These are phyloP conservation scores for Acanthamoeba polyphaga DNA, from an alignment of 208 protist genomes.

Conservation along the genomic window DNA sequence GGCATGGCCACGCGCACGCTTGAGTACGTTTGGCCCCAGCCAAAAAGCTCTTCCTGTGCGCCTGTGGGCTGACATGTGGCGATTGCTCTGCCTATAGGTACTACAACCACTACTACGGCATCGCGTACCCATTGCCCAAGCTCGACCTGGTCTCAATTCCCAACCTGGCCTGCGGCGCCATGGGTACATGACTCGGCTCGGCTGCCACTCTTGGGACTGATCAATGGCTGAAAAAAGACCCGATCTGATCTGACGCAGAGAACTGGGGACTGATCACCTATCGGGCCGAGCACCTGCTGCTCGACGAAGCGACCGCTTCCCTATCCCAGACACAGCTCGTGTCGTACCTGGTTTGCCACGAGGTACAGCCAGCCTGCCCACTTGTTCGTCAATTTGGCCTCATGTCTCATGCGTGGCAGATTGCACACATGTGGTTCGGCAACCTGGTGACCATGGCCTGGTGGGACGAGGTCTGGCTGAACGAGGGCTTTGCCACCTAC, in stretches of 20 bases:
- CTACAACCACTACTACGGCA: slow-evolving; percentile 75
- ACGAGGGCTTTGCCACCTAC: slow-evolving; percentile 99
- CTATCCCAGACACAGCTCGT: slow-evolving; percentile 86
- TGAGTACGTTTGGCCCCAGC: background rate
- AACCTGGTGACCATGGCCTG: slow-evolving; percentile 97
- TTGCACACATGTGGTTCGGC: slow-evolving; percentile 97
- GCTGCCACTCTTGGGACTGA: background rate
- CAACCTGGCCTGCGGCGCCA: slow-evolving; percentile 92
- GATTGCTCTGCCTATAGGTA: background rate
- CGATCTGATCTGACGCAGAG: slow-evolving; percentile 81
- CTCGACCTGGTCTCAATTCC: slow-evolving; percentile 96
- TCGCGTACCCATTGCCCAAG: slow-evolving; percentile 93
- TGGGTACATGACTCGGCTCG: slow-evolving; percentile 92
- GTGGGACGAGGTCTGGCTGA: slow-evolving; percentile 99
- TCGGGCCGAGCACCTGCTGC: slow-evolving; percentile 90
- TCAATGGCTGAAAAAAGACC: background rate
- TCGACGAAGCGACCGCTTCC: slow-evolving; percentile 87
- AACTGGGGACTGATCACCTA: slow-evolving; percentile 98
- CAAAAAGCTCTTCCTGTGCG: background rate
- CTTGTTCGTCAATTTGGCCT: too few species aligned
- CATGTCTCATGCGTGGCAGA: too few species aligned
- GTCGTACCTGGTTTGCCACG: slow-evolving; percentile 95
- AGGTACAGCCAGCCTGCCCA: slow-evolving; percentile 92
- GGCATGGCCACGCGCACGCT: background rate
- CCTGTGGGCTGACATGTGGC: background rate